phyloP scores from a whole-genome alignment of 768 basidiomycete genomes.

The Naganishia randhawae region DNA sequence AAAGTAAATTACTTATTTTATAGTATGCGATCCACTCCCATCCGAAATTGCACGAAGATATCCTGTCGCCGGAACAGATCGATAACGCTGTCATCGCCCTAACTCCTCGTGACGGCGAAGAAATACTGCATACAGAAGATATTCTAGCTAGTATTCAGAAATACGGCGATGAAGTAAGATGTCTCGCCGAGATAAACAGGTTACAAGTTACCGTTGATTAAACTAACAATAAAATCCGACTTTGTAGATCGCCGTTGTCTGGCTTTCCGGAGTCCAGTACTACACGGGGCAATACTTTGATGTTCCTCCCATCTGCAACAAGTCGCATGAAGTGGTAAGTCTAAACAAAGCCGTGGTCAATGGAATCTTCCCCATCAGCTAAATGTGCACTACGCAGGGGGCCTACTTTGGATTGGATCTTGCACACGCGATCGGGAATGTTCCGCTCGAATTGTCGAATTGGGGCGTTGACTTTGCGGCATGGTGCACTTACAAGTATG shows the following conservation, averaged over 20 bases:
- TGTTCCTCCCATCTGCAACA: slow-evolving; percentile 74
- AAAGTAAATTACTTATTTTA: background rate
- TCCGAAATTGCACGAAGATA: slow-evolving; percentile 69
- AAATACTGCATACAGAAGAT: slow-evolving; percentile 78
- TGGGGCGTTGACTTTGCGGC: slow-evolving; percentile 97
- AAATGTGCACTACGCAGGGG: slow-evolving; percentile 58
- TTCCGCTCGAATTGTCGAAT: slow-evolving; percentile 79
- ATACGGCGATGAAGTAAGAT: slow-evolving; percentile 47
- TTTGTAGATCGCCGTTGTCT: slow-evolving; percentile 72
- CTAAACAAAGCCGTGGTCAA: too few species aligned
- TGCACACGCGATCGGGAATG: slow-evolving; percentile 92
- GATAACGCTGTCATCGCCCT: slow-evolving; percentile 71
- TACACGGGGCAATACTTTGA: slow-evolving; percentile 96
- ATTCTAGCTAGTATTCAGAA: slow-evolving; percentile 70
- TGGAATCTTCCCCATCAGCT: background rate
- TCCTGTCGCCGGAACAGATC: slow-evolving; percentile 53
- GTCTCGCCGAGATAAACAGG: background rate
- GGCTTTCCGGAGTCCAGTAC: slow-evolving; percentile 92
- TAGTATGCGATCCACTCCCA: slow-evolving; percentile 98
- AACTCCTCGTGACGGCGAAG: slow-evolving; percentile 75
- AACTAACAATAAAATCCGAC: too few species aligned
- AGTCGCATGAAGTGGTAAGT: slow-evolving; percentile 74
- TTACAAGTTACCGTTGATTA: too few species aligned
- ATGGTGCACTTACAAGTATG: slow-evolving; percentile 87
- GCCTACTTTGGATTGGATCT: slow-evolving; percentile 95